A percentile compares a stretch with the other conserved stretches of the same genome.
phyloP scores from a whole-genome alignment of 768 basidiomycete species.

The Dacryopinax spathularia region DNA sequence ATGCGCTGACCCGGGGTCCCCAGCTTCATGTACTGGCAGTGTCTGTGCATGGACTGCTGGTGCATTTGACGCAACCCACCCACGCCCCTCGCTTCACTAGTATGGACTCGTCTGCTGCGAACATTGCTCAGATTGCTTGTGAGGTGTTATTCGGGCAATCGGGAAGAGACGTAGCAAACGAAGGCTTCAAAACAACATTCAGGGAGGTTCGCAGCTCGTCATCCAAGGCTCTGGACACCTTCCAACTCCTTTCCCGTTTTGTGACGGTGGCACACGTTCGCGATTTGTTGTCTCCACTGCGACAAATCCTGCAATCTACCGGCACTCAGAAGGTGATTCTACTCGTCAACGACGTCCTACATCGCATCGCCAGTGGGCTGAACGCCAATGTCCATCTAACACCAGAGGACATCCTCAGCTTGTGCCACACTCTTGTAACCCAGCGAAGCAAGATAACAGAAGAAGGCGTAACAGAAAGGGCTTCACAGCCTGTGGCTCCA shows the following conservation, averaged over 20 bases:
- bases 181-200: slow-evolving; percentile 91
- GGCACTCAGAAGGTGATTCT: slow-evolving; percentile 64
- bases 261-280: slow-evolving; percentile 67
- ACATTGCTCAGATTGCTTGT: slow-evolving; percentile 64
- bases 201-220: slow-evolving; percentile 75
- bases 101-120: slow-evolving; percentile 64
- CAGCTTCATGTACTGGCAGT: slow-evolving; percentile 88
- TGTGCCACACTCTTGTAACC: slow-evolving; percentile 80
- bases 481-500: slow-evolving; percentile 28
- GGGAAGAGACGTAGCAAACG: slow-evolving; percentile 70
- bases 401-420: slow-evolving; percentile 54
- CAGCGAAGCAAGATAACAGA: slow-evolving; percentile 82
- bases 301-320: slow-evolving; percentile 75
- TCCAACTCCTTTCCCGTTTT: slow-evolving; percentile 62
- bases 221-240: slow-evolving; percentile 74
- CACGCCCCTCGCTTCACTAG: slow-evolving; percentile 39
- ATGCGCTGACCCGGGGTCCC: slow-evolving; percentile 75
- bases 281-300: slow-evolving; percentile 59
- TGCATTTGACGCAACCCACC: slow-evolving; percentile 58
- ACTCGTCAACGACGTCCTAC: slow-evolving; percentile 76
- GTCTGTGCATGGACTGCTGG: slow-evolving; percentile 63
- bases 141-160: slow-evolving; percentile 93
- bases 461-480: slow-evolving; percentile 27
- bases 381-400: slow-evolving; percentile 64
- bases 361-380: slow-evolving; percentile 66